phyloP scores from a whole-genome alignment of 2,329 filamentous ascomycete genomes.

The Alternaria ethzedia region DNA sequence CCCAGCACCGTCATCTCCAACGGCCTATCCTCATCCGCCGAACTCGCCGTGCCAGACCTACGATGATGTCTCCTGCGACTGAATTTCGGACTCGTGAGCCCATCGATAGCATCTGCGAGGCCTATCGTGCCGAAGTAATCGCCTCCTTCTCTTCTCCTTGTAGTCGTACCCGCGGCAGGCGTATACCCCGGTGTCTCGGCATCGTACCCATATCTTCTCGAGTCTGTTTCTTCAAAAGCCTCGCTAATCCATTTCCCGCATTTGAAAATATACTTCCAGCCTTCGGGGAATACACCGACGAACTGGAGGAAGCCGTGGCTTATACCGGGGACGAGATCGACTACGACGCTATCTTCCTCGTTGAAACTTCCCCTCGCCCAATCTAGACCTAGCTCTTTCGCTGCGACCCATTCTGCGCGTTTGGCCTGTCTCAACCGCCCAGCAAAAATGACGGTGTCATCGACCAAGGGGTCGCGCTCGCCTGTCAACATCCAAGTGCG shows the following conservation, averaged over 20 bases:
- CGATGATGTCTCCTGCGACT: slow-evolving; percentile 53
- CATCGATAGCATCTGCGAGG: slow-evolving; percentile 75
- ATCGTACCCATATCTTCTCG: slow-evolving; percentile 26
- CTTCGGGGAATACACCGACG: slow-evolving; percentile 83
- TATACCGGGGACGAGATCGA: slow-evolving; percentile 84
- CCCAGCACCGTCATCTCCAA: slow-evolving; percentile 72
- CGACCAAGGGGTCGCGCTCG: slow-evolving; percentile 91
- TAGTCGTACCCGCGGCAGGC: neutral
- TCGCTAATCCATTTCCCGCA: slow-evolving; percentile 83
- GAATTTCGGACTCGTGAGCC: slow-evolving; percentile 45
- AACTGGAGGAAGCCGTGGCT: slow-evolving; percentile 96
- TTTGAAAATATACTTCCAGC: slow-evolving; percentile 84
- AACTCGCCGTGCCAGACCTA: slow-evolving; percentile 59
- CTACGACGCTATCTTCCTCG: slow-evolving; percentile 78
- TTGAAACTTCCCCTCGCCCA: slow-evolving; percentile 65
- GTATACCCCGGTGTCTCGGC: slow-evolving; percentile 22
- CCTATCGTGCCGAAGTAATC: slow-evolving; percentile 80
- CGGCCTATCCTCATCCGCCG: slow-evolving; percentile 78
- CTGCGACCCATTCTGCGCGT: slow-evolving; percentile 61
- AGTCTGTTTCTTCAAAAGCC: slow-evolving; percentile 63
- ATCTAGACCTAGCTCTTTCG: slow-evolving; percentile 62
- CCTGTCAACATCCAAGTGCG: slow-evolving; percentile 95
- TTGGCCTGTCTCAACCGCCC: slow-evolving; percentile 85
- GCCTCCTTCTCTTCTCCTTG: slow-evolving; percentile 55
- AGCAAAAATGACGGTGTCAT: slow-evolving; percentile 96